Conservation (phyloP, 2,329 filamentous ascomycete species). For the Arthrinium phaeospermum region DNA sequence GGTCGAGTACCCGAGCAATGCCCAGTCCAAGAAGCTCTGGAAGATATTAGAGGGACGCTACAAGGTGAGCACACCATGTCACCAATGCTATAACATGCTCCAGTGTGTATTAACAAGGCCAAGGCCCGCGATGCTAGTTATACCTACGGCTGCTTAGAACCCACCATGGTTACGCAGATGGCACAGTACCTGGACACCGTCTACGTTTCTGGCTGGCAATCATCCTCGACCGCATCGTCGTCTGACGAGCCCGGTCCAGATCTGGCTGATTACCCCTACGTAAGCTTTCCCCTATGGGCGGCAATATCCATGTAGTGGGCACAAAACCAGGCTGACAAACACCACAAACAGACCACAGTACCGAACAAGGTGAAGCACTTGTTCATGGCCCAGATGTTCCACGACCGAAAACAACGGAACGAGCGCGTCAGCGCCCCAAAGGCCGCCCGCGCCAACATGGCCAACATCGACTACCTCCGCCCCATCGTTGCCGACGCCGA, state of each 20-base stretch:
- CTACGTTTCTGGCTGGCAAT: constrained; percentile 99
- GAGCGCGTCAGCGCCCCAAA: constrained; percentile 83
- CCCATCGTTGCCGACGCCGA: constrained; percentile 97
- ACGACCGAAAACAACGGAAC: constrained; percentile 98
- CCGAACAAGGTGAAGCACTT: constrained; percentile 98
- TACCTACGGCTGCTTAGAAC: constrained; percentile 97
- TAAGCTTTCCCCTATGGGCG: constrained; percentile 47
- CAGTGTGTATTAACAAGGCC: constrained; percentile 13
- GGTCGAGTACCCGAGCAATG: constrained; percentile 90
- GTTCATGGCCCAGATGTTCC: constrained; percentile 98
- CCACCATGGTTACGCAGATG: constrained; percentile 99
- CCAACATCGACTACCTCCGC: constrained; percentile 90
- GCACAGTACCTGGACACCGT: constrained; percentile 98
- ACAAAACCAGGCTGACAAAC: background rate
- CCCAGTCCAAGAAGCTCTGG: constrained; percentile 94
- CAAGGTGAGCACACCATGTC: constrained; percentile 60
- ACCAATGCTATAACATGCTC: constrained; percentile 5
- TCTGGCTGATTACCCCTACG: constrained; percentile 96
- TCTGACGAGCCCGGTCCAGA: constrained; percentile 97
- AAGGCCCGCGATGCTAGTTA: constrained; percentile 85
- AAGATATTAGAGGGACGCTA: constrained; percentile 85
- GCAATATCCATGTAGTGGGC: background rate
- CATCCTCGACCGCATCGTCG: constrained; percentile 91
- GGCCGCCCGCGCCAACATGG: constrained; percentile 71
- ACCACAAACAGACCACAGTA: constrained; percentile 76